Base-by-base conservation (phyloP, 345 rosid genomes). In the Odontarrhena argentea region DNA sequence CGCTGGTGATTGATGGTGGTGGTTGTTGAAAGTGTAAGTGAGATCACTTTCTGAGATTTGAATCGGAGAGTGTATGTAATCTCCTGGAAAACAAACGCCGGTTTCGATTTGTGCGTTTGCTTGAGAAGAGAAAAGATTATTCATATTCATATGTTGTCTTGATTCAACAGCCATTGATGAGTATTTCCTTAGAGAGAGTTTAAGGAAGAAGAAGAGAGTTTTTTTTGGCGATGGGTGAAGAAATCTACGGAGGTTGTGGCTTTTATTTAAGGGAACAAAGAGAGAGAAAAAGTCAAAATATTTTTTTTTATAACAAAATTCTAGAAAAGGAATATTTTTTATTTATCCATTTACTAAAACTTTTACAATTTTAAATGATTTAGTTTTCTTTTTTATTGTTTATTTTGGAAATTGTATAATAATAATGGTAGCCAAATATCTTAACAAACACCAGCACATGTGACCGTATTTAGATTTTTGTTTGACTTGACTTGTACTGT, bases 131-230 rank as follows among this genome's bases (percentile, higher is more conserved):
- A 82, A 68, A 9, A 71, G 74, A 74, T 74, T 75, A 72, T 74
- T 75, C 51, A 80, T 76, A 34, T 32, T 32, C 36, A 32, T 32
- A 32, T 32, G 36, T 32, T 78, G 75, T n/a, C 40, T 75, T 45
- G 88, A 81, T 74, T 86, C 86, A 55, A 84, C 84, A 63, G 86
- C 91, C 91, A 86, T 84, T 68, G 54, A 57, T 64, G 8, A 12
- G 59, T 9, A 59, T 46, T 54, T 61, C 59, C n/a, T 47, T 49
- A 9, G 43, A 63, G 75, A 62, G 70, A 71, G 55, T 46, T 36
- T 35, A 41, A 55, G 38, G 44, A 51, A 28, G 64, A 48, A 42
- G 60, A n/a, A 32, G 50, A 46, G 55, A 49, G 37, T 26, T 41
- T 58, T 37, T 56, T 60, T 56, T 62, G 32, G 76, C 30, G 59